These are phyloP conservation scores for Starmerella geochares DNA, from an alignment of 805 yeast species.

Conservation along the genomic window DNA sequence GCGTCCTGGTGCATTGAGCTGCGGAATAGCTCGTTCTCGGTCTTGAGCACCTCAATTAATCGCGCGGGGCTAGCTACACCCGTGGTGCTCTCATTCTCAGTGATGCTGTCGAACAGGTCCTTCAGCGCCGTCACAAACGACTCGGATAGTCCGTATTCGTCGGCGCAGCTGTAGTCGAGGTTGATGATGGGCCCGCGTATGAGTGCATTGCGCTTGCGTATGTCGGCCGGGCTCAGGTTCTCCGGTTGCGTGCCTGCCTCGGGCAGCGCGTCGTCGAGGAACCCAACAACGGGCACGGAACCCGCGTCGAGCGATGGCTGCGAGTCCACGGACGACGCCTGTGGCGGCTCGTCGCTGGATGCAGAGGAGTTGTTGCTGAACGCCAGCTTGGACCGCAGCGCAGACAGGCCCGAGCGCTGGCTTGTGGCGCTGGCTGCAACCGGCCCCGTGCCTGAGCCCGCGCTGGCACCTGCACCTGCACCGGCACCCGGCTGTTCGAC, in stretches of 20 bases:
- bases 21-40: constrained; percentile 74
- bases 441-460: background rate
- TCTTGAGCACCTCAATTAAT: constrained; percentile 64
- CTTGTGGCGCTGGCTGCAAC: constrained; percentile 4
- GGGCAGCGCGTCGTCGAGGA: constrained; percentile 12
- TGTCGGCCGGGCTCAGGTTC: constrained; percentile 39
- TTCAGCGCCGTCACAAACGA: constrained; percentile 57
- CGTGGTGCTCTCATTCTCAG: constrained; percentile 53
- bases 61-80: constrained; percentile 81
- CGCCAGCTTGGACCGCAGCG: constrained; percentile 11
- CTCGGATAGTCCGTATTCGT: constrained; percentile 42
- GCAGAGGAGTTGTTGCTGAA: background rate
- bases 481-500: background rate
- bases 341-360: background rate
- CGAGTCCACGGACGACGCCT: background rate
- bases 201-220: constrained; percentile 66
- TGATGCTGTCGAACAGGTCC: constrained; percentile 76
- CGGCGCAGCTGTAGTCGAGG: constrained; percentile 55
- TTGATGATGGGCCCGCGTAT: constrained; percentile 75
- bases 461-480: too few relatives aligned
- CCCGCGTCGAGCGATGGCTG: constrained; percentile 8
- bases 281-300: constrained; percentile 16
- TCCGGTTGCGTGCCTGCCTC: constrained; percentile 2
- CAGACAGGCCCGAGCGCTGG: constrained; percentile 9
- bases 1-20: constrained; percentile 97